Evolutionary conservation across 495 filamentous ascomycete genomes (phyloP).

Genomic region (Neurospora sp.): DNA sequence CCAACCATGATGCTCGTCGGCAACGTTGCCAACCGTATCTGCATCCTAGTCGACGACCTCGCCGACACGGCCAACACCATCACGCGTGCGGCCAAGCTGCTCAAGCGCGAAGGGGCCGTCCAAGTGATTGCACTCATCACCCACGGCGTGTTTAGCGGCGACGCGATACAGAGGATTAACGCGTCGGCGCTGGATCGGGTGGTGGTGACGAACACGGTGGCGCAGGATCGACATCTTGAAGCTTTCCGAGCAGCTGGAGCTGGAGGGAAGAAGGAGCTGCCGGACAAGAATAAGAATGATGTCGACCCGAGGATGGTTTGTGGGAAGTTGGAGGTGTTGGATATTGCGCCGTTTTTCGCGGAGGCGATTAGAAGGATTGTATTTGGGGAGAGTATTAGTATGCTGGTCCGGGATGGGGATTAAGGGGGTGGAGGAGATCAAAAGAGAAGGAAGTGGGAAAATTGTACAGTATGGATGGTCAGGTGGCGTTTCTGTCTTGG

Average conservation of each 20-base stretch:
- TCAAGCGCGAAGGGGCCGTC: slow-evolving; percentile 87
- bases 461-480: neutral
- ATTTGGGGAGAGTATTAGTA: slow-evolving; percentile 96
- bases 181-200: slow-evolving; percentile 82
- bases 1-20: slow-evolving; percentile 99
- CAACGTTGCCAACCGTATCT: slow-evolving; percentile 66
- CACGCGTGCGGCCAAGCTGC: slow-evolving; percentile 87
- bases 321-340: slow-evolving; percentile 63
- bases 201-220: slow-evolving; percentile 88
- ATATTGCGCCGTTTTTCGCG: slow-evolving; percentile 86
- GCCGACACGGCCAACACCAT: slow-evolving; percentile 96
- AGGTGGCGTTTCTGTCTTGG: neutral
- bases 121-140: slow-evolving; percentile 85
- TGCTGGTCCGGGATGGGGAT: slow-evolving; percentile 50
- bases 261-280: slow-evolving; percentile 52
- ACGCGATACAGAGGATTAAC: slow-evolving; percentile 90
- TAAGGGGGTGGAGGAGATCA: neutral
- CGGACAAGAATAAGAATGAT: neutral
- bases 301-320: neutral
- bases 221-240: slow-evolving; percentile 44
- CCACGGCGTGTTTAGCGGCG: slow-evolving; percentile 87
- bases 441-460: neutral
- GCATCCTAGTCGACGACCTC: slow-evolving; percentile 89
- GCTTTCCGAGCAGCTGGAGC: slow-evolving; percentile 49
- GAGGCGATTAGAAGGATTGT: slow-evolving; percentile 96